These are phyloP conservation scores for Saturnispora dispora DNA, from an alignment of 805 yeast genomes.

Conservation along the genomic window DNA sequence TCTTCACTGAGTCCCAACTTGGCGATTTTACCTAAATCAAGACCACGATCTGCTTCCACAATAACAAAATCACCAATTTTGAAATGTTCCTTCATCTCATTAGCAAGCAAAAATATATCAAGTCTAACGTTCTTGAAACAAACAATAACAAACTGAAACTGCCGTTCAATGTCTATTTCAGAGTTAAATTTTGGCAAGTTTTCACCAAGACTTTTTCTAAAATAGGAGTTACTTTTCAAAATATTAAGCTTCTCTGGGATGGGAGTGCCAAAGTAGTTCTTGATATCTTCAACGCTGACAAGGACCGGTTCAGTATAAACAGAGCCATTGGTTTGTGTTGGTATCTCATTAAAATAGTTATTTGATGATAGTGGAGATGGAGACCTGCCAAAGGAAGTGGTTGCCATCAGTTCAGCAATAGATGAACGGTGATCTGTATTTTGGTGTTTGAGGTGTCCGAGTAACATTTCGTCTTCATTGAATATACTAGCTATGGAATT, in stretches of 20 bases:
- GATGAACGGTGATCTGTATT: neutral
- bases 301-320: constrained; percentile 20
- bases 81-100: constrained; percentile 22
- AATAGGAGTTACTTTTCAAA: constrained; percentile 14
- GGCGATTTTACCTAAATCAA: constrained; percentile 63
- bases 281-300: constrained; percentile 22
- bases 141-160: constrained; percentile 44
- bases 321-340: neutral
- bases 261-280: constrained; percentile 23
- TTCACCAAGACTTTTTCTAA: constrained; percentile 1
- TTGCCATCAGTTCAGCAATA: neutral
- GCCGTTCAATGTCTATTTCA: neutral
- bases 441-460: neutral
- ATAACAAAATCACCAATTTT: constrained; percentile 60
- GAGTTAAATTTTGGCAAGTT: constrained; percentile 3
- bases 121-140: constrained; percentile 73
- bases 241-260: constrained; percentile 19
- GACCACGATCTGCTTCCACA: constrained; percentile 79
- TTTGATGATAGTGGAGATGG: constrained; percentile 1
- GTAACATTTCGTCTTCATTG: neutral
- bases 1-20: constrained; percentile 49
- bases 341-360: neutral
- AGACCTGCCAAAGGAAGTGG: neutral
- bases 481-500: neutral
- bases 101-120: constrained; percentile 64